Base-by-base conservation (phyloP, 2,329 filamentous ascomycete genomes). In the Diaporthe sp. region DNA sequence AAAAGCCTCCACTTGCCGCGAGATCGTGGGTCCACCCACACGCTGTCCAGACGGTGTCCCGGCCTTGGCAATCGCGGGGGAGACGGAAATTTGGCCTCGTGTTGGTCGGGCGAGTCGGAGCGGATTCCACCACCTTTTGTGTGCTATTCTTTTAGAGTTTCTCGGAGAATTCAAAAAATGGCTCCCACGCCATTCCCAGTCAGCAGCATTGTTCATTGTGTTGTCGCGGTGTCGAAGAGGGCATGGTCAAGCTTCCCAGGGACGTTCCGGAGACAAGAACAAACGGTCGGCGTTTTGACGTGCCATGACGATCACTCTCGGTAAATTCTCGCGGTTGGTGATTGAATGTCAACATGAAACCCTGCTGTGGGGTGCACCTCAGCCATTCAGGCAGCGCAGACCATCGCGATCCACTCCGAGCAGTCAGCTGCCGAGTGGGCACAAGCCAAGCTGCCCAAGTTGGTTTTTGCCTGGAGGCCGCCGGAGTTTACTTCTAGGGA, bases 51-150 rank as follows among this genome's bases (percentile, higher is more conserved):
- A 42, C 66, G 51, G 66, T 70, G 63, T 39, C 73, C 56, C 63
- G 65, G 53, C 50, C 72, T 61, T 65, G 70, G 73, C 63, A 73
- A 70, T 73, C 70, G 70, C 44, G 73, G 73, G 73, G 70, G 47
- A 63, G 12, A 37, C 74, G 74, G 74, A 75, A 47, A 75, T 75
- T 75, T 71, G 74, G 74, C 72, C 59, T 75, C 74, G 74, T 75
- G 74, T 75, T 73, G 30, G 66, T 55, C 73, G 70, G 51, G 55
- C 55, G 51, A 30, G 25, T 70, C 68, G 42, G 69, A 22, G 56
- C 55, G 53, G 68, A 37, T 10, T 30, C 55, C 55, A 22, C n/a
- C 13, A 19, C 15, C 39, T 47, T 32, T 15, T 42, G 37, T 42
- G 13, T 22, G 10, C 27, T 63, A 44, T 50, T 47, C 12, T 51